Evolutionary conservation across 23 red algal species (phyloP), one percentile per base, ranked within the genome.

Genomic region (Gracilaria caudata): DNA sequence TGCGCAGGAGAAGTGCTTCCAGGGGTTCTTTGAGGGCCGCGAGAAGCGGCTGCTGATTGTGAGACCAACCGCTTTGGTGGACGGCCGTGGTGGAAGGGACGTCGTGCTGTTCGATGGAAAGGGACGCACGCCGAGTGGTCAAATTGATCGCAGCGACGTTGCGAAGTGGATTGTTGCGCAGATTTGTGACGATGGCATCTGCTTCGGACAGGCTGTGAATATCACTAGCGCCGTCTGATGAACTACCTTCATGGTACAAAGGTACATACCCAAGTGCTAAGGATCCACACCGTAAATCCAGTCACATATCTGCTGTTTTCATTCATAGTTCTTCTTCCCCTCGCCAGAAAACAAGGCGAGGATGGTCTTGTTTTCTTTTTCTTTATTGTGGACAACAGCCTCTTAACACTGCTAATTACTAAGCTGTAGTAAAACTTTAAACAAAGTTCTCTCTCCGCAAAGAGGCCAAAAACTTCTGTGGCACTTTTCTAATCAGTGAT

Each of bases 141-240:
- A 86, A 11, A 55, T 86, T 51, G 82, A 86, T 75, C 32, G 82
- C 24, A 36, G 23, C 14, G 82, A 86, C 60, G 64, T 86, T 51
- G 82, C 82, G 40, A 21, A 20, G 6, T 86, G 61, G 61, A 86
- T 86, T 33, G 53, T 47, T 20, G 60, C 3, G 13, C 60, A 30
- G 60, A 34, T 65, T 65, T 41, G 36, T 23, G 20, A 53, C 1
- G 60, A 65, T 2, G 60, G 24, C 32, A 7, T 29, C 3, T 19
- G 60, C 13, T 65, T 65, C 13, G 60, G 60, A 65, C 60, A 34
- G 26, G 20, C 60, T 2, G 60, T 75, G 4, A 75, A 75, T n/a
- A 47, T 75, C 40, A 75, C 70, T 29, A 44, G 57, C 43, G 1
- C 12, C 49, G 8, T 17, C 61, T 14, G 61, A 29, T 66, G 10